Conservation (phyloP, 1,139 yeast species). For the Blastobotrys aristatus region DNA sequence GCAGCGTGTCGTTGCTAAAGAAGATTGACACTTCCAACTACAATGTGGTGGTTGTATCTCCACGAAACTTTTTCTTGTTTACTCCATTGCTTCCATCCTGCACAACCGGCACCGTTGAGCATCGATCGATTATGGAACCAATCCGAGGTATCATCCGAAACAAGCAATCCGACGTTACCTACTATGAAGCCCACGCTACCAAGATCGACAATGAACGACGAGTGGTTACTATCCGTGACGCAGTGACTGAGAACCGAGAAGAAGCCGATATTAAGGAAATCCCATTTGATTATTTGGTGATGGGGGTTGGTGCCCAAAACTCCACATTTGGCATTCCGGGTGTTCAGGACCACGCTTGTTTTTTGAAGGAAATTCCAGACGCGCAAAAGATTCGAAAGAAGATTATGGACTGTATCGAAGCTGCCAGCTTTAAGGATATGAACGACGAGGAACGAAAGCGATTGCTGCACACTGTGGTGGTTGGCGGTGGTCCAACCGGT, state of each 20-base stretch:
- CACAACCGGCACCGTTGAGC: slow-evolving; percentile 89
- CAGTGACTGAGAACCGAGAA: slow-evolving; percentile 15
- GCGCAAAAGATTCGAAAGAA: slow-evolving; percentile 70
- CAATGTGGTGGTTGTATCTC: slow-evolving; percentile 85
- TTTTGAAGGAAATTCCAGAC: slow-evolving; percentile 82
- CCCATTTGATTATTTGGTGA: slow-evolving; percentile 72
- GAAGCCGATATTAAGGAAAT: slow-evolving; percentile 35
- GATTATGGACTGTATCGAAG: slow-evolving; percentile 76
- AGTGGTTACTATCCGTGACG: slow-evolving; percentile 45
- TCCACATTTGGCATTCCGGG: slow-evolving; percentile 93
- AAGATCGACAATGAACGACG: slow-evolving; percentile 67
- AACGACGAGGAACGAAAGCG: slow-evolving; percentile 77
- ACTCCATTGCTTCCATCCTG: slow-evolving; percentile 91
- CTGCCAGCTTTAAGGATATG: slow-evolving; percentile 69
- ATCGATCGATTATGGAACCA: slow-evolving; percentile 85
- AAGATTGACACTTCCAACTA: slow-evolving; percentile 80
- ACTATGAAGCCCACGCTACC: slow-evolving; percentile 89
- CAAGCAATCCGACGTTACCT: slow-evolving; percentile 72
- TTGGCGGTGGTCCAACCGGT: slow-evolving; percentile 97
- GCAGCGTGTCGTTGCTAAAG: slow-evolving; percentile 75
- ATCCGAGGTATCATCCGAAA: slow-evolving; percentile 69
- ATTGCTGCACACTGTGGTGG: slow-evolving; percentile 76
- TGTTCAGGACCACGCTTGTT: slow-evolving; percentile 78
- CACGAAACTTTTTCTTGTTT: slow-evolving; percentile 90
- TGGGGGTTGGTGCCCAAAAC: slow-evolving; percentile 91